phyloP scores from a whole-genome alignment of 2,329 filamentous ascomycete species.

The Hypoxylon sp. region DNA sequence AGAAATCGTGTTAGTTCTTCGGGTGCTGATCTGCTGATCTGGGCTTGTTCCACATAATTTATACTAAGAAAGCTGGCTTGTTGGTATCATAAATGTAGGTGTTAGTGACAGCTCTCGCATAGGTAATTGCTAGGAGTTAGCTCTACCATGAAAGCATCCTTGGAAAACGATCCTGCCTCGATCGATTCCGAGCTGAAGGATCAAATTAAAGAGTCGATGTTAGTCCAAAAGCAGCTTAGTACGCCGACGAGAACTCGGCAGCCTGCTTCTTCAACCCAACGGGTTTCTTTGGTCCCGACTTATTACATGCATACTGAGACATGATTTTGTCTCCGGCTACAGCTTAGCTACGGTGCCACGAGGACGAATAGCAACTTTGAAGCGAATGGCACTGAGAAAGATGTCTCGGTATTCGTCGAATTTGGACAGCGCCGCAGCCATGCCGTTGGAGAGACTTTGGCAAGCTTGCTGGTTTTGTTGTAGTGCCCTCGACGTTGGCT shows the following conservation, averaged over 20 bases:
- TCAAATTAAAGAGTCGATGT: slow-evolving; percentile 27
- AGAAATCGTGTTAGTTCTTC: slow-evolving; percentile 7
- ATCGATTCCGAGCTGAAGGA: slow-evolving; percentile 39
- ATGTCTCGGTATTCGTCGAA: slow-evolving; percentile 28
- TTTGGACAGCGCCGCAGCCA: slow-evolving; percentile 30
- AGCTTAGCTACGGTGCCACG: background rate
- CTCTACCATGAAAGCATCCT: background rate
- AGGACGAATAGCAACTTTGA: background rate
- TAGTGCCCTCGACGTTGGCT: slow-evolving; percentile 1
- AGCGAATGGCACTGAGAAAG: background rate
- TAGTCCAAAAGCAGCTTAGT: slow-evolving; percentile 31
- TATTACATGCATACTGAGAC: slow-evolving; percentile 25
- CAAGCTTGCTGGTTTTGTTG: slow-evolving; percentile 10
- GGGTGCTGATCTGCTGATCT: background rate
- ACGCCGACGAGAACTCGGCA: slow-evolving; percentile 19
- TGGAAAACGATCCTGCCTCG: slow-evolving; percentile 32
- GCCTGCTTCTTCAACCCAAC: slow-evolving; percentile 32
- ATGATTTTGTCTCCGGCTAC: background rate
- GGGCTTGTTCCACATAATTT: background rate
- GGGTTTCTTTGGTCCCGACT: slow-evolving; percentile 18
- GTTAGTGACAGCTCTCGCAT: slow-evolving; percentile 20
- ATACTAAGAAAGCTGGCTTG: background rate
- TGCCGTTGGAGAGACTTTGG: slow-evolving; percentile 31
- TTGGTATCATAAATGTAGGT: slow-evolving; percentile 20
- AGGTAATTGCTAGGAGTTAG: slow-evolving; percentile 9